Evolutionary conservation across 495 filamentous ascomycete genomes (phyloP), one percentile per base, ranked within the genome.

Genomic region (Daldinia childiae): DNA sequence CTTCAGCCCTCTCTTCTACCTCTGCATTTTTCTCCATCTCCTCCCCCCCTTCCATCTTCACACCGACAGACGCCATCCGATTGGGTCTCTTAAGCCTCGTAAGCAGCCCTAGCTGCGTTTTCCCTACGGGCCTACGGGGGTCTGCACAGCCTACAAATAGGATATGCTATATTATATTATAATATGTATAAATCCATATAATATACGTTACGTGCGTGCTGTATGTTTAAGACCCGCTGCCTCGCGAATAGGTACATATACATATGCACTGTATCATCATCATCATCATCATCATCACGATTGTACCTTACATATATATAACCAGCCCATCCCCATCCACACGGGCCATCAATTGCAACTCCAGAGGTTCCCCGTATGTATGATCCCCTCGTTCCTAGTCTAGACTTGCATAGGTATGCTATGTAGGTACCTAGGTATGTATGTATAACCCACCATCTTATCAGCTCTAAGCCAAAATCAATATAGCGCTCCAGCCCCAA

Each of bases 11-110:
- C 54, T 58, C 24, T 34, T 48, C 24, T n/a, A 6, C 41, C 62
- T 57, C 55, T 66, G 26, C 45, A 29, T 38, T 24, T 52, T 58
- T 39, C 30, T 36, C 15, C 17, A 45, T 41, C 50, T 64, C 34
- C 4, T 26, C 60, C 17, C 26, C 12, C 17, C 19, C 55, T 60
- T 56, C 43, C 45, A 19, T 36, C 59, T 21, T 58, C 34, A 56
- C 65, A 69, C 71, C 61, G 71, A 73, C 57, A 61, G 27, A 66
- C 56, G 56, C 50, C 56, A 65, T 62, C 71, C 62, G 66, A 69
- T 73, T 73, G 66, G 71, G 34, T 43, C 58, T 55, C 11, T 9
- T 1, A 62, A 57, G 56, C 62, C 62, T 50, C 54, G 52, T 64
- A 58, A 73, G 60, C 56, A 68, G 57, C 34, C 34, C 52, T 48